These are phyloP conservation scores for Artomyces pyxidatus DNA, from an alignment of 768 basidiomycete genomes.

Conservation along the genomic window DNA sequence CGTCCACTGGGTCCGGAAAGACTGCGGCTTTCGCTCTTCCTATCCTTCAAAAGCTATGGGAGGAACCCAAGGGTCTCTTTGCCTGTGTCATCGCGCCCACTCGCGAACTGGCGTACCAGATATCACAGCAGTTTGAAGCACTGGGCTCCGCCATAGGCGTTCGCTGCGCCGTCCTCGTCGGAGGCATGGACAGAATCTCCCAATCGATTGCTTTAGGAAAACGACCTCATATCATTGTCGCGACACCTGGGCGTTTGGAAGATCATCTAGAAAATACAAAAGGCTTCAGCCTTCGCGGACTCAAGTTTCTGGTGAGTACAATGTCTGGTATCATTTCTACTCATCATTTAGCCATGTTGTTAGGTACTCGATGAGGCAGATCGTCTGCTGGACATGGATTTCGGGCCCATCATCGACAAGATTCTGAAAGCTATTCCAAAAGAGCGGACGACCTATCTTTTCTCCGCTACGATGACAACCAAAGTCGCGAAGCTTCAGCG, in stretches of 20 bases:
- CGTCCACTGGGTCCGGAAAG: slow-evolving; percentile 95
- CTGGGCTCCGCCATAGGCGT: slow-evolving; percentile 91
- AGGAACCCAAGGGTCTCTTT: slow-evolving; percentile 88
- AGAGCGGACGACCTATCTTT: slow-evolving; percentile 91
- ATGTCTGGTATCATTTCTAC: not conserved
- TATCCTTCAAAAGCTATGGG: slow-evolving; percentile 94
- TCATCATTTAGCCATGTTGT: not conserved
- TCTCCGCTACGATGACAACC: slow-evolving; percentile 98
- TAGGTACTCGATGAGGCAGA: slow-evolving; percentile 99
- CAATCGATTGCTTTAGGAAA: slow-evolving; percentile 92
- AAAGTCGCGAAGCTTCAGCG: slow-evolving; percentile 95
- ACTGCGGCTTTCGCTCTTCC: slow-evolving; percentile 96
- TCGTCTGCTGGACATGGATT: slow-evolving; percentile 92
- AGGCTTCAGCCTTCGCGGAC: slow-evolving; percentile 78
- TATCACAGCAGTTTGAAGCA: slow-evolving; percentile 92
- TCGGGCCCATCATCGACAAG: slow-evolving; percentile 91
- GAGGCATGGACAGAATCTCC: slow-evolving; percentile 86
- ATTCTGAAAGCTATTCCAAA: slow-evolving; percentile 92
- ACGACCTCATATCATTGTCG: slow-evolving; percentile 89
- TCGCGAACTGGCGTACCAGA: slow-evolving; percentile 97
- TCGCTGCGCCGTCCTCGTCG: slow-evolving; percentile 86
- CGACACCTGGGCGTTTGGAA: slow-evolving; percentile 87
- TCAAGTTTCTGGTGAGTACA: slow-evolving; percentile 78
- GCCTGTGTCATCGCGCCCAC: slow-evolving; percentile 94
- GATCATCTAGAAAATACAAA: slow-evolving; percentile 97